Conservation (phyloP, 2,329 filamentous ascomycete genomes). For the Aspergillus fructus region DNA sequence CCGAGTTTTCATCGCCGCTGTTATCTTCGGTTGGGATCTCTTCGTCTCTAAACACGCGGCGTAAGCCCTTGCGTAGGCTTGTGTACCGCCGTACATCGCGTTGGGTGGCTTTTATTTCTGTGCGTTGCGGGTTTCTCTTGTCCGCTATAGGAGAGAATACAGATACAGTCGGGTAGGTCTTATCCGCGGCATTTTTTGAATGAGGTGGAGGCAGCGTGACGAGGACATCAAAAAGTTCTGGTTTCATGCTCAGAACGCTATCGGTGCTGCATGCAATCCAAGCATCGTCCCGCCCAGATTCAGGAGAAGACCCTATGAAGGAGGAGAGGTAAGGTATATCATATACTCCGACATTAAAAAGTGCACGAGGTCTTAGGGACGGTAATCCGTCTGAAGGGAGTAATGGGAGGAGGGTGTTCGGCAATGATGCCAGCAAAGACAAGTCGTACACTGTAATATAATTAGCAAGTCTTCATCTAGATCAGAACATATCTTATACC, state of each 20-base stretch:
- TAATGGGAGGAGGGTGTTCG: conserved; percentile 67
- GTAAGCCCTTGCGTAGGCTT: conserved; percentile 64
- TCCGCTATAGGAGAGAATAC: conserved; percentile 56
- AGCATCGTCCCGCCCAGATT: conserved; percentile 50
- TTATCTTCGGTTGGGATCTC: conserved; percentile 26
- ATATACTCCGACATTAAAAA: conserved; percentile 93
- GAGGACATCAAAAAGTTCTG: conserved; percentile 82
- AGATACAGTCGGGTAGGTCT: conserved; percentile 75
- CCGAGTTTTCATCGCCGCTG: conserved; percentile 36
- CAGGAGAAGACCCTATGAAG: conserved; percentile 51
- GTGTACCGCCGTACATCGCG: conserved; percentile 81
- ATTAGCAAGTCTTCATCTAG: conserved; percentile 26
- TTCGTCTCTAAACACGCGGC: conserved; percentile 26
- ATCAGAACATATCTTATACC: conserved; percentile 53
- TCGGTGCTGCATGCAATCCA: conserved; percentile 98
- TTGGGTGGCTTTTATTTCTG: conserved; percentile 75
- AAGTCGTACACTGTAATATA: conserved; percentile 75
- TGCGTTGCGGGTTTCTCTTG: conserved; percentile 36
- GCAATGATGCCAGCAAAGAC: conserved; percentile 88
- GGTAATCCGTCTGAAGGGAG: conserved; percentile 63
- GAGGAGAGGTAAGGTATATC: conserved; percentile 80
- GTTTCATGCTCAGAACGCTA: conserved; percentile 84
- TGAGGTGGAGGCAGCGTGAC: conserved; percentile 73
- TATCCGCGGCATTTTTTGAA: conserved; percentile 57
- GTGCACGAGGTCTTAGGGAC: conserved; percentile 66